Conservation (phyloP, 495 filamentous ascomycete genomes). For the Chaetomium tenue region DNA sequence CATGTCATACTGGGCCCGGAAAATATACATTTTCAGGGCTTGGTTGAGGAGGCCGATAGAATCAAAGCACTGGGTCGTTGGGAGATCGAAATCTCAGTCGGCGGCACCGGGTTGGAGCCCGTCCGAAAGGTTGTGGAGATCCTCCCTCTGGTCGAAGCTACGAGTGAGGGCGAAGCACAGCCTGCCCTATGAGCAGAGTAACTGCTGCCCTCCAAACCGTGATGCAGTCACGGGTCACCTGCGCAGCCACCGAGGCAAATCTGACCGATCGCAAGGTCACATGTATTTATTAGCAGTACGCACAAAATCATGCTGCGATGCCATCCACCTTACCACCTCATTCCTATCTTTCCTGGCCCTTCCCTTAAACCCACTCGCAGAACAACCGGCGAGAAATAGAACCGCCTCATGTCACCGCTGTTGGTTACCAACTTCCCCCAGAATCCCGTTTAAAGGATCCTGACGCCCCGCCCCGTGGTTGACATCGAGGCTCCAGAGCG, state of each 20-base stretch:
- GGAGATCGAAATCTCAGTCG: conserved; percentile 35
- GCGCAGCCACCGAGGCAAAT: background rate
- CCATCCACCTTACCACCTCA: background rate
- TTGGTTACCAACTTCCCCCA: background rate
- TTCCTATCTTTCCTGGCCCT: background rate
- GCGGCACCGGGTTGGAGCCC: conserved; percentile 27
- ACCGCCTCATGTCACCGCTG: background rate
- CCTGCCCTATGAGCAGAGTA: background rate
- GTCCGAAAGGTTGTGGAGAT: conserved; percentile 37
- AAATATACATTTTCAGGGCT: conserved; percentile 34
- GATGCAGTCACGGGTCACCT: background rate
- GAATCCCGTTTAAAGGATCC: background rate
- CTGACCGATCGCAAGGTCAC: background rate
- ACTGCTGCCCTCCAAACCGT: background rate
- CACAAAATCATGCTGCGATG: background rate
- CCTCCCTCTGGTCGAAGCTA: conserved; percentile 29
- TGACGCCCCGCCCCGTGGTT: conserved; percentile 40
- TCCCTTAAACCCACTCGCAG: background rate
- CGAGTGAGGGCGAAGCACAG: background rate
- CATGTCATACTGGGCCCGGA: conserved; percentile 37
- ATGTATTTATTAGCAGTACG: conserved; percentile 16
- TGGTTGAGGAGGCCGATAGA: conserved; percentile 37
- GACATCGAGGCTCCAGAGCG: conserved; percentile 53
- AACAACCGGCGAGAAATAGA: background rate
- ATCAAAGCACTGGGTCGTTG: conserved; percentile 45